phyloP scores from a whole-genome alignment of 2,329 filamentous ascomycete genomes.

The Phaeosphaeria sp. region DNA sequence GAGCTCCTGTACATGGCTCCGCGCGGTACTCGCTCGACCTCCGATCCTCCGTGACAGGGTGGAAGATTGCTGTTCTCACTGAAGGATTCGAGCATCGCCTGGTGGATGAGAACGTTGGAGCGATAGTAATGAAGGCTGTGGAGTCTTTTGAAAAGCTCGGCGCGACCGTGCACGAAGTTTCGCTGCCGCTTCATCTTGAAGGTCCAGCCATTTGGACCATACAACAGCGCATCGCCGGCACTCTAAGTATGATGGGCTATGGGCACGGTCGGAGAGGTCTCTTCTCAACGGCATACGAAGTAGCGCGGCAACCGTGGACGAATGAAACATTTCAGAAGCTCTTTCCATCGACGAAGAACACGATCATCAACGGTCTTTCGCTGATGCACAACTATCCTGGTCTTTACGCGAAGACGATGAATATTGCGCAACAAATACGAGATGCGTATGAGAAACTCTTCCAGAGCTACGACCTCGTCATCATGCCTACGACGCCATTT shows the following conservation, averaged over 20 bases:
- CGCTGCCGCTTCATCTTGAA: constrained; percentile 45
- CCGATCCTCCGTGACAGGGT: constrained; percentile 18
- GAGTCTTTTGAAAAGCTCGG: constrained; percentile 53
- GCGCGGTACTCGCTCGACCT: constrained; percentile 24
- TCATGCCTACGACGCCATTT: constrained; percentile 50
- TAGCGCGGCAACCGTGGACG: constrained; percentile 57
- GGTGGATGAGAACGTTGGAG: constrained; percentile 50
- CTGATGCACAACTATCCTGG: constrained; percentile 46
- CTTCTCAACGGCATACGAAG: constrained; percentile 45
- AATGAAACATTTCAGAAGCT: constrained; percentile 57
- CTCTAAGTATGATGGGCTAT: constrained; percentile 47
- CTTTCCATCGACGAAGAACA: constrained; percentile 58
- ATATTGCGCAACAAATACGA: constrained; percentile 48
- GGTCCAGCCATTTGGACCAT: constrained; percentile 47
- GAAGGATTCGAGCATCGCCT: constrained; percentile 34
- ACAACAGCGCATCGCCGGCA: constrained; percentile 53
- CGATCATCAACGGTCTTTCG: constrained; percentile 52
- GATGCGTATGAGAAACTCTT: constrained; percentile 50
- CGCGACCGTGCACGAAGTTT: constrained; percentile 51
- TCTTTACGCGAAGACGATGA: constrained; percentile 52
- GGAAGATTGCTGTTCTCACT: constrained; percentile 36
- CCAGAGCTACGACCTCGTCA: constrained; percentile 47
- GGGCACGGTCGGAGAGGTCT: constrained; percentile 29
- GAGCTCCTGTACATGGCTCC: constrained; percentile 32
- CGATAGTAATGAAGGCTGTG: constrained; percentile 51